Evolutionary conservation across 2,329 filamentous ascomycete species (phyloP).

Genomic region (Mycosphaerella sp.): DNA sequence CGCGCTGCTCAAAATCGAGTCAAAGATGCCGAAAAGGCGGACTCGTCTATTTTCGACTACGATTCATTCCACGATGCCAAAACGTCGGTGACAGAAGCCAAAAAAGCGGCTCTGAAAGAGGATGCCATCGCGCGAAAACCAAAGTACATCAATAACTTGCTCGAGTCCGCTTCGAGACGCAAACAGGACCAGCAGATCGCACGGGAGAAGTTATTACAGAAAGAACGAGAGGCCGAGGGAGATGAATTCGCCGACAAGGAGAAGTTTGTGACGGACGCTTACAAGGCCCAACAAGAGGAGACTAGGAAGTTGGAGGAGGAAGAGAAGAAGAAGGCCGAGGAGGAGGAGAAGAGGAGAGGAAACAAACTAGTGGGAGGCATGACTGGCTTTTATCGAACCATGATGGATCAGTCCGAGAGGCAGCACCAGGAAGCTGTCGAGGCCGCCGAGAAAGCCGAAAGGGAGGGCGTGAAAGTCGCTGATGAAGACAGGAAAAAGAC

Average conservation of each 20-base stretch:
- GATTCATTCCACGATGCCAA: constrained; percentile 75
- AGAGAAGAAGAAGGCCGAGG: constrained; percentile 60
- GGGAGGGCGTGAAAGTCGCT: constrained; percentile 30
- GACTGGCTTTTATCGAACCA: constrained; percentile 69
- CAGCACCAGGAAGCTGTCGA: constrained; percentile 64
- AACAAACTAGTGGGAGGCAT: constrained; percentile 55
- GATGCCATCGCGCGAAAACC: constrained; percentile 58
- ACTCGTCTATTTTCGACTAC: constrained; percentile 78
- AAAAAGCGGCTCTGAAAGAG: constrained; percentile 48
- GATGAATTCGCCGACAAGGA: constrained; percentile 78
- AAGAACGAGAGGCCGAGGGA: constrained; percentile 72
- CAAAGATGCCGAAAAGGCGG: constrained; percentile 59
- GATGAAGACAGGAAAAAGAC: constrained; percentile 36
- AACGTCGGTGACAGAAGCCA: constrained; percentile 52
- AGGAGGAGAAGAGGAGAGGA: constrained; percentile 59
- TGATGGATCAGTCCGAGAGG: constrained; percentile 65
- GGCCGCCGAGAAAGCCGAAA: constrained; percentile 49
- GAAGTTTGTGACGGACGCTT: constrained; percentile 78
- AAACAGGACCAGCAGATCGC: constrained; percentile 73
- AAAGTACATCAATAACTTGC: constrained; percentile 70
- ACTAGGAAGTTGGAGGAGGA: constrained; percentile 64
- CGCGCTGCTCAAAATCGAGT: constrained; percentile 55
- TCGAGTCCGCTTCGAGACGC: constrained; percentile 66
- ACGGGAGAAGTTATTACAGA: constrained; percentile 71
- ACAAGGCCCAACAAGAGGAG: constrained; percentile 75